phyloP scores from a whole-genome alignment of 345 rosid species.

The Kernera saxatilis region DNA sequence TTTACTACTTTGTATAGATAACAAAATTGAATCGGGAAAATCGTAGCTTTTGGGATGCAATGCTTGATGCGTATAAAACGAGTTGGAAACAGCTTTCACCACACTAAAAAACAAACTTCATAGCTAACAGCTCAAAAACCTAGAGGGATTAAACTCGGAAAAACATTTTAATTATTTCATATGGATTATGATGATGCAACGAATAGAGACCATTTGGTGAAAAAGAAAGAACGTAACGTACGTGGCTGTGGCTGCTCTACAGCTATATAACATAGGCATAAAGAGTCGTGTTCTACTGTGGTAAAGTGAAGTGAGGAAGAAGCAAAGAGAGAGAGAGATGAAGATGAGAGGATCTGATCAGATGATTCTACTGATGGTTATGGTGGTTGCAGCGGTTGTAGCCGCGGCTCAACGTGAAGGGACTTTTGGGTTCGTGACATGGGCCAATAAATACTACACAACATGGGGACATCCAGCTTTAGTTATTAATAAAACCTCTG shows the following conservation, averaged over 20 bases:
- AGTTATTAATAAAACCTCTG: constrained; percentile 31
- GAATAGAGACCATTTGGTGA: constrained; percentile 11
- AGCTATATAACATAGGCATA: constrained; percentile 15
- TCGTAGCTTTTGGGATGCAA: neutral
- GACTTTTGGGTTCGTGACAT: constrained; percentile 25
- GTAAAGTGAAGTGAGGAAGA: constrained; percentile 6
- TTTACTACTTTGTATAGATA: neutral
- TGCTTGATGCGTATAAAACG: constrained; percentile 4
- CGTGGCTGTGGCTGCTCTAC: constrained; percentile 15
- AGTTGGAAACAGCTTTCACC: constrained; percentile 19
- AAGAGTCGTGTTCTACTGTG: constrained; percentile 13
- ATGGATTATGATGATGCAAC: neutral
- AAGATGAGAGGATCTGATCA: constrained; percentile 14
- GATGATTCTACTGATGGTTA: constrained; percentile 11
- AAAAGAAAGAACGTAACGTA: constrained; percentile 5
- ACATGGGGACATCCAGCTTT: constrained; percentile 34
- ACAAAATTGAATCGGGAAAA: neutral
- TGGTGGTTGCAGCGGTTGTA: neutral
- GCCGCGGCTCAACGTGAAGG: constrained; percentile 5
- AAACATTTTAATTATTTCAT: neutral
- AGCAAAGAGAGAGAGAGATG: constrained; percentile 10
- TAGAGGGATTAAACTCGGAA: neutral
- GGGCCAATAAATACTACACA: constrained; percentile 21
- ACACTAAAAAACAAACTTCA: neutral
- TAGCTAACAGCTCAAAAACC: neutral